phyloP scores from a whole-genome alignment of 2,329 filamentous ascomycete genomes.

The Fusarium setosum region DNA sequence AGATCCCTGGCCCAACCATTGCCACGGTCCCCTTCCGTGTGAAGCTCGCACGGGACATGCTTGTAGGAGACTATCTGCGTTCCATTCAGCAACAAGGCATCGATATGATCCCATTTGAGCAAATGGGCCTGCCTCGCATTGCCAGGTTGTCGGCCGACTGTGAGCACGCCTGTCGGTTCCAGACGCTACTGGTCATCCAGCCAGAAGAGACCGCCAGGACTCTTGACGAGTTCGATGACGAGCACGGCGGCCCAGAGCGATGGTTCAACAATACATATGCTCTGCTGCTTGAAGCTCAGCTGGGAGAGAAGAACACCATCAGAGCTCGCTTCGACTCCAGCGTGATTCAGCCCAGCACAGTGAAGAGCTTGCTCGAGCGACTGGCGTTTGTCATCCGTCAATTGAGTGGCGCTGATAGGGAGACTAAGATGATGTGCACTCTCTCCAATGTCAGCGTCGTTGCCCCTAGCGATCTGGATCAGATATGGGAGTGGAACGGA shows the following conservation, averaged over 20 bases:
- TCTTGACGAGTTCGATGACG: neutral
- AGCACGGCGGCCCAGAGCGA: neutral
- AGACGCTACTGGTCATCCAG: constrained; percentile 17
- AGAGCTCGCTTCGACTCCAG: neutral
- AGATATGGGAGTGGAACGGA: constrained; percentile 34
- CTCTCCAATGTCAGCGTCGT: neutral
- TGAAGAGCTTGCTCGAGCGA: neutral
- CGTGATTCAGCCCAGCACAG: neutral
- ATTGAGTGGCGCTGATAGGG: neutral
- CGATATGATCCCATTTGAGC: constrained; percentile 29
- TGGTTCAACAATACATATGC: neutral
- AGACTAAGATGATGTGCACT: neutral
- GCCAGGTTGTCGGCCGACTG: constrained; percentile 9
- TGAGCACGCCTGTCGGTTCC: constrained; percentile 8
- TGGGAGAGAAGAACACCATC: neutral
- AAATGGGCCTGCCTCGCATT: constrained; percentile 34
- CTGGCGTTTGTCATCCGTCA: neutral
- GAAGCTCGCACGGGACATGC: constrained; percentile 38
- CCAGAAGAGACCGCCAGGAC: neutral
- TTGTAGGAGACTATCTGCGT: constrained; percentile 54
- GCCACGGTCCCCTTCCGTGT: constrained; percentile 44
- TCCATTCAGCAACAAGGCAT: constrained; percentile 29
- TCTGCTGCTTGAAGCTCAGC: constrained; percentile 2
- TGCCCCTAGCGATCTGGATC: neutral
- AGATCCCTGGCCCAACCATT: constrained; percentile 47